A percentile compares a stretch with the other conserved stretches of the same genome.
Conservation (phyloP, 2,329 filamentous ascomycete species). For the Exophiala sp. region DNA sequence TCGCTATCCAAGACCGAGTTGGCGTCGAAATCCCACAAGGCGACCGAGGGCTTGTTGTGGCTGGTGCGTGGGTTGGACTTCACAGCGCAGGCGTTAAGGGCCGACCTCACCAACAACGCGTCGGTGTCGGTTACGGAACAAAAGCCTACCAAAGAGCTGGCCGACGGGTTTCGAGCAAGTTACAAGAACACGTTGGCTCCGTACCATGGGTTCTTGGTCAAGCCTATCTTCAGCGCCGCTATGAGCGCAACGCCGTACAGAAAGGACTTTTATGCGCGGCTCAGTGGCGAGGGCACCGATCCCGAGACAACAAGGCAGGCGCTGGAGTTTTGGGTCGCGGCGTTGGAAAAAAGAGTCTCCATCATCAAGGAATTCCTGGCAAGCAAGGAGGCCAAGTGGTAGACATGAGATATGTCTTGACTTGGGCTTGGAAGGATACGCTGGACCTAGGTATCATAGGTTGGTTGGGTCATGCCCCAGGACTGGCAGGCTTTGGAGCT, state of each 20-base stretch:
- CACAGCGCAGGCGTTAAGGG: constrained; percentile 72
- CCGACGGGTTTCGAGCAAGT: constrained; percentile 76
- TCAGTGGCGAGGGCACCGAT: constrained; percentile 48
- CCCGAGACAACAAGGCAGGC: constrained; percentile 54
- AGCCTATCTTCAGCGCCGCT: constrained; percentile 85
- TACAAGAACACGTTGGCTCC: constrained; percentile 86
- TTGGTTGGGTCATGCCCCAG: too few relatives aligned
- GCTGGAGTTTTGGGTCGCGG: constrained; percentile 65
- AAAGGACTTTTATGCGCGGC: constrained; percentile 85
- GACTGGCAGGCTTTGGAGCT: too few relatives aligned
- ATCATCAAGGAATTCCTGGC: constrained; percentile 64
- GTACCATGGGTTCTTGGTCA: constrained; percentile 81
- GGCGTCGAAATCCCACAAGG: constrained; percentile 79
- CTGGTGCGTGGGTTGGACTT: constrained; percentile 90
- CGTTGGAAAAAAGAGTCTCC: constrained; percentile 69
- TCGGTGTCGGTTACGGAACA: constrained; percentile 15
- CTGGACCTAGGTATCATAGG: too few relatives aligned
- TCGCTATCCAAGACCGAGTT: constrained; percentile 79
- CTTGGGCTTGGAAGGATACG: too few relatives aligned
- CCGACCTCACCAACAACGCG: constrained; percentile 39
- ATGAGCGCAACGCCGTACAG: constrained; percentile 92
- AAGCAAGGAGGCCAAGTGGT: constrained; percentile 48
- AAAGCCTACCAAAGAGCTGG: constrained; percentile 49
- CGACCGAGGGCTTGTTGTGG: constrained; percentile 88
- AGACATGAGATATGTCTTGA: too few relatives aligned